Evolutionary conservation across 2,329 filamentous ascomycete species (phyloP), one percentile per base, ranked within the genome.

Genomic region (Sarocladiaceae sp.): DNA sequence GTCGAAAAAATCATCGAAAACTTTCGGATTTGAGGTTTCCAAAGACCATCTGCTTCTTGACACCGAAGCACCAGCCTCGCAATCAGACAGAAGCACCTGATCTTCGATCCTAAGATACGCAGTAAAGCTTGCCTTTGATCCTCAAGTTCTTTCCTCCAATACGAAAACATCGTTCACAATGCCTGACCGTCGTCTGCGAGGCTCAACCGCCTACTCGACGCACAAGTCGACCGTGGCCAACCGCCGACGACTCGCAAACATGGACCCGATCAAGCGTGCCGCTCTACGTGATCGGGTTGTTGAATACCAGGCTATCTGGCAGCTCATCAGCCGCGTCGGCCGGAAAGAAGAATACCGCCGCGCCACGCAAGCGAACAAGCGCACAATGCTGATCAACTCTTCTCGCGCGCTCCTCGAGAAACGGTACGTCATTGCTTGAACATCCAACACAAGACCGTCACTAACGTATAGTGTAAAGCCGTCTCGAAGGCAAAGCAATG

Each of bases 251-350:
- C n/a, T 47, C 15, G 16, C 27, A 16, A 27, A 29, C 19, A 18
- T 47, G 42, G n/a, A 19, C 18, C 34, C 46, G 2, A 20, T 23
- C 13, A 11, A 45, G 21, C 42, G 21, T 5, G 26, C 16, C 3
- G 9, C 4, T 6, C 21, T 15, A 3, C 37, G 37, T 24, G 29
- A 29, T 15, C 19, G 19, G 12, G 29, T 19, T 15, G 15, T 32
- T 11, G 46, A 48, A 18, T 48, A 45, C 33, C 37, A 43, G 19
- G 29, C 46, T 24, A 43, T 48, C 15, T 37, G 46, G 43, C 20
- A 44, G 19, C 24, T 32, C 18, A 37, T 44, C 31, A 11, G 26
- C 15, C 46, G 46, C 21, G 43, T 43, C 5, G 43, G 35, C 18
- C 21, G 41, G 21, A 39, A 33, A 4, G 20, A 32, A 5, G 35